Base-by-base conservation (phyloP, 2,329 filamentous ascomycete species). In the Exophiala sp. region DNA sequence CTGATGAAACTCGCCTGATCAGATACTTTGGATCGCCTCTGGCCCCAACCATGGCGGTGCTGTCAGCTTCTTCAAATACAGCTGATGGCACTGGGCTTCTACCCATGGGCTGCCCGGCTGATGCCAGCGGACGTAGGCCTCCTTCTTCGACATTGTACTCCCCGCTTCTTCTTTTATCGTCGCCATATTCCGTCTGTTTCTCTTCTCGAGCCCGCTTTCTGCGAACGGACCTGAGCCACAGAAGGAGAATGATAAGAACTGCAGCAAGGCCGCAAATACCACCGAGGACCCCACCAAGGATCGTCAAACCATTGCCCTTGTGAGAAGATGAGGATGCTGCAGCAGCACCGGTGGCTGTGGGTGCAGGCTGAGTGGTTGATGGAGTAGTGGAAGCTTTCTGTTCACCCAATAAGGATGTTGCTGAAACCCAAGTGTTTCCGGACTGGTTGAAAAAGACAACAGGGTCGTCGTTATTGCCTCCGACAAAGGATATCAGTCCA, bases 221-320 rank as follows among this genome's bases (percentile, higher is more conserved):
- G 62, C 80, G 78, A 55, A 78, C 79, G 61, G 80, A 81, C 65
- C 82, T 79, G 20, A 91, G 72, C 24, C 87, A 76, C 47, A 94
- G 75, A 16, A 96, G 78, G n/a, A 90, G 67, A 1, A 88, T 68
- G 21, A 88, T 77, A n/a, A 95, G 74, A 5, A 96, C 67, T 0
- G 84, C 72, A 16, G 87, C 84, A 48, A 90, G 75, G 14, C 88
- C 90, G 48, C 88, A 81, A 18, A 96, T 84, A n/a, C 86, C 84
- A 10, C 91, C 91, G 1, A 97, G 78, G 0, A 88, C 88, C 47
- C 89, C 88, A 33, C 89, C 91, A 1, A 96, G 78, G 24, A 96
- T 86, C 6, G 83, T 83, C 62, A 78, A 71, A 58, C 68, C 70
- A 54, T 68, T 68, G 57, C 60, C 64, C 39, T 52, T 60, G 20